A percentile compares a stretch with the other conserved stretches of the same genome.
These are phyloP conservation scores for Eimeria sp. DNA, from an alignment of 169 alveolate genomes.

Conservation along the genomic window DNA sequence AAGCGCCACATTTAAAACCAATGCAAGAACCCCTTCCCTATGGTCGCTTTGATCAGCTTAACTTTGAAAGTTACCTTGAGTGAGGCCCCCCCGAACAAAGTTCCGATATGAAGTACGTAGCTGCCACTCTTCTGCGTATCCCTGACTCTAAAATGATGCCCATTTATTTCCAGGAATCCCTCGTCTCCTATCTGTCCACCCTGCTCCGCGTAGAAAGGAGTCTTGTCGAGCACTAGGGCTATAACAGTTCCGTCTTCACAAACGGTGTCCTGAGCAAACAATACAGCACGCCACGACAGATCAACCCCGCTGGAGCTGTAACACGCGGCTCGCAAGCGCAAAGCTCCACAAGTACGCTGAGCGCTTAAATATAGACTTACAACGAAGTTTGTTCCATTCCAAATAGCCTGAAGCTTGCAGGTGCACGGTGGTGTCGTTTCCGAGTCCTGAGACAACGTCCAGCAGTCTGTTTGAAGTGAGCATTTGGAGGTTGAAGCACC, in stretches of 20 bases:
- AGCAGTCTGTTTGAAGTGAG: background rate
- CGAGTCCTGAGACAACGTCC: background rate
- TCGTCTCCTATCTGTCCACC: slow-evolving; percentile 91
- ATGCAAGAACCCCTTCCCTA: background rate
- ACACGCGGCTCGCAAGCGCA: background rate
- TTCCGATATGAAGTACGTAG: slow-evolving; percentile 93
- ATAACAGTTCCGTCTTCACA: slow-evolving; percentile 42
- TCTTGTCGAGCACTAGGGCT: slow-evolving; percentile 91
- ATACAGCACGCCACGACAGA: background rate
- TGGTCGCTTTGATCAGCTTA: background rate
- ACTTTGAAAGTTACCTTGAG: slow-evolving; percentile 33
- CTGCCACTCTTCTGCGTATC: slow-evolving; percentile 93
- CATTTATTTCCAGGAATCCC: slow-evolving; percentile 81
- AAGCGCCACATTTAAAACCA: background rate
- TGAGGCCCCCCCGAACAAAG: slow-evolving; percentile 72
- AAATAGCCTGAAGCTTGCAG: slow-evolving; percentile 74
- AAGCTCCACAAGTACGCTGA: background rate
- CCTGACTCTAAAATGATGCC: slow-evolving; percentile 88
- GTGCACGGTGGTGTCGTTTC: slow-evolving; percentile 65
- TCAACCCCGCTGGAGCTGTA: background rate
- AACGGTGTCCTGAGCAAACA: slow-evolving; percentile 20
- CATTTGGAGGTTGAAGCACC: background rate
- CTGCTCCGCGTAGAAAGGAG: slow-evolving; percentile 94
- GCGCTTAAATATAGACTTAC: background rate
- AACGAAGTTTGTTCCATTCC: slow-evolving; percentile 78